These are phyloP conservation scores for Sarocladiaceae sp. DNA, from an alignment of 2,329 filamentous ascomycete species.

Conservation along the genomic window DNA sequence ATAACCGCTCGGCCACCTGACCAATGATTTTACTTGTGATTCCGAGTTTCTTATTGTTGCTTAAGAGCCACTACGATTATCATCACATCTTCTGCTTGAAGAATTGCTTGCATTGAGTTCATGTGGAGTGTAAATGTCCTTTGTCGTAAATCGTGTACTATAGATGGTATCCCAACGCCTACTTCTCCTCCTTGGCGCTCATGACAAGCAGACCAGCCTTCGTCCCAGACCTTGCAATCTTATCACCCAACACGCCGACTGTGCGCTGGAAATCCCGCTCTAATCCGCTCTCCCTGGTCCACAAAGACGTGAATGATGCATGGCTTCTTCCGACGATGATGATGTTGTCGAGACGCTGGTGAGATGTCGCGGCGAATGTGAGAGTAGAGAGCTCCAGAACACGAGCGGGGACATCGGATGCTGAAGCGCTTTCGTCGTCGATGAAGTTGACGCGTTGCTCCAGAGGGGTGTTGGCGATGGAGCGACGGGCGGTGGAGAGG, in stretches of 20 bases:
- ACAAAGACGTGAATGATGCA: not conserved
- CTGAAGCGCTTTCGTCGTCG: not conserved
- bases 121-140: too few species aligned
- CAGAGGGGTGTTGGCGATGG: not conserved
- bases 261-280: conserved; percentile 5
- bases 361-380: not conserved
- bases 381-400: not conserved
- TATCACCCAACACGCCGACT: conserved; percentile 4
- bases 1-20: conserved; percentile 10
- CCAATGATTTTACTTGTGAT: conserved; percentile 2
- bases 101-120: too few species aligned
- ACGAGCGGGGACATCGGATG: not conserved
- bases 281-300: not conserved
- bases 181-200: conserved; percentile 4
- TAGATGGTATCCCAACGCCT: not conserved
- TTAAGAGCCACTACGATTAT: too few species aligned
- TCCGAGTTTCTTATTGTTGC: not conserved
- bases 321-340: not conserved
- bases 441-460: not conserved
- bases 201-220: conserved; percentile 1
- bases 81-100: too few species aligned
- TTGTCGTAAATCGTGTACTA: not conserved
- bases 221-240: not conserved
- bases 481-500: not conserved
- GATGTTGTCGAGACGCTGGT: not conserved